Evolutionary conservation across 177 flowering plant species (phyloP).

Genomic region (Tripterygium wilfordii): DNA sequence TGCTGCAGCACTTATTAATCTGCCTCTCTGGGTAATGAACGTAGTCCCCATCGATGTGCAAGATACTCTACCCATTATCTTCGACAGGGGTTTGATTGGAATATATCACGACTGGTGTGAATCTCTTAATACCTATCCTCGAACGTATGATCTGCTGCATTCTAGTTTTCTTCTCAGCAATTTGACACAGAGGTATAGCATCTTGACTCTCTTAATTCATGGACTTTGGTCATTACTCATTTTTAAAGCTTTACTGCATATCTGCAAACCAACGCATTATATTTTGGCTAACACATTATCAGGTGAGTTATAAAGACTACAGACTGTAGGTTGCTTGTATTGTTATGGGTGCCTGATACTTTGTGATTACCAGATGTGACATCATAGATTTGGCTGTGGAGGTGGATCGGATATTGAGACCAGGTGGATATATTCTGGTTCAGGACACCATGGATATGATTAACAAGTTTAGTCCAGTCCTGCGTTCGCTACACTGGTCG

Average conservation of each 20-base stretch:
- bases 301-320: too few species aligned
- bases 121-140: constrained; percentile 79
- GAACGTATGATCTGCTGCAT: constrained; percentile 89
- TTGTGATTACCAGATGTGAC: constrained; percentile 80
- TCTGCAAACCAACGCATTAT: neutral
- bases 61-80: constrained; percentile 69
- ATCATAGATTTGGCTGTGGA: constrained; percentile 53
- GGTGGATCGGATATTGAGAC: constrained; percentile 81
- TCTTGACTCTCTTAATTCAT: too few species aligned
- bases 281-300: neutral
- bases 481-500: constrained; percentile 78
- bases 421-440: constrained; percentile 67
- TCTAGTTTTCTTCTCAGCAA: constrained; percentile 61
- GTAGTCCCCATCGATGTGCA: constrained; percentile 56
- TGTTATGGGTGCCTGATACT: too few species aligned
- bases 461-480: constrained; percentile 39
- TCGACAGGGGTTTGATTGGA: constrained; percentile 85
- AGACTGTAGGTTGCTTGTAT: too few species aligned
- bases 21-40: constrained; percentile 88
- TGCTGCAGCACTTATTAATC: constrained; percentile 74
- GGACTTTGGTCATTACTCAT: too few species aligned
- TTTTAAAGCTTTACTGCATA: neutral
- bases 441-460: constrained; percentile 57
- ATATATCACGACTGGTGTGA: constrained; percentile 96
- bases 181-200: constrained; percentile 49